phyloP scores from a whole-genome alignment of 805 yeast species.

The Starmera pachycereana region DNA sequence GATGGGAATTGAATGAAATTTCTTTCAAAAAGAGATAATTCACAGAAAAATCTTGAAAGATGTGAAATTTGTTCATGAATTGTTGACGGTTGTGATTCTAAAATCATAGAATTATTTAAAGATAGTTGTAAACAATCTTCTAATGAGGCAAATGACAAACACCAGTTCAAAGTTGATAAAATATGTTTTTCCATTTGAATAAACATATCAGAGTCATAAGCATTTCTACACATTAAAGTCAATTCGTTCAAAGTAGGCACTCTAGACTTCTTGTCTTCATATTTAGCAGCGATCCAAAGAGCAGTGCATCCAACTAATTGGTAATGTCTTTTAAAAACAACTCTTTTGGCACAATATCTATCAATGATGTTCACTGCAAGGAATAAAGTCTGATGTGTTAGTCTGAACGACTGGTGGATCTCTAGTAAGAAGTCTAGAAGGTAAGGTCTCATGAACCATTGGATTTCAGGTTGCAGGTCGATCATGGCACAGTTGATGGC shows the following conservation, averaged over 20 bases:
- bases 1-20: slow-evolving; percentile 34
- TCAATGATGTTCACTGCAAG: slow-evolving; percentile 66
- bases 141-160: slow-evolving; percentile 18
- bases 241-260: slow-evolving; percentile 60
- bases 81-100: slow-evolving; percentile 4
- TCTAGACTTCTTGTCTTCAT: slow-evolving; percentile 54
- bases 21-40: slow-evolving; percentile 40
- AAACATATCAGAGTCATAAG: slow-evolving; percentile 52
- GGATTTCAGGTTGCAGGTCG: slow-evolving; percentile 78
- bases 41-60: slow-evolving; percentile 42
- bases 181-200: slow-evolving; percentile 77
- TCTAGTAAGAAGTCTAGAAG: slow-evolving; percentile 72
- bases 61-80: neutral
- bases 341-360: slow-evolving; percentile 72
- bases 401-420: slow-evolving; percentile 46
- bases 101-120: slow-evolving; percentile 4
- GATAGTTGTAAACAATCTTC: slow-evolving; percentile 19
- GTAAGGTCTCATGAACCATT: slow-evolving; percentile 69
- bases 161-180: slow-evolving; percentile 63
- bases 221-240: slow-evolving; percentile 52
- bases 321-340: slow-evolving; percentile 70
- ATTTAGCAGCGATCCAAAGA: slow-evolving; percentile 80
- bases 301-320: slow-evolving; percentile 82
- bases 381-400: slow-evolving; percentile 55
- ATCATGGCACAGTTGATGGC: slow-evolving; percentile 39